These are phyloP conservation scores for Aureobasidium pullulans DNA, from an alignment of 2,329 filamentous ascomycete genomes.

Conservation along the genomic window DNA sequence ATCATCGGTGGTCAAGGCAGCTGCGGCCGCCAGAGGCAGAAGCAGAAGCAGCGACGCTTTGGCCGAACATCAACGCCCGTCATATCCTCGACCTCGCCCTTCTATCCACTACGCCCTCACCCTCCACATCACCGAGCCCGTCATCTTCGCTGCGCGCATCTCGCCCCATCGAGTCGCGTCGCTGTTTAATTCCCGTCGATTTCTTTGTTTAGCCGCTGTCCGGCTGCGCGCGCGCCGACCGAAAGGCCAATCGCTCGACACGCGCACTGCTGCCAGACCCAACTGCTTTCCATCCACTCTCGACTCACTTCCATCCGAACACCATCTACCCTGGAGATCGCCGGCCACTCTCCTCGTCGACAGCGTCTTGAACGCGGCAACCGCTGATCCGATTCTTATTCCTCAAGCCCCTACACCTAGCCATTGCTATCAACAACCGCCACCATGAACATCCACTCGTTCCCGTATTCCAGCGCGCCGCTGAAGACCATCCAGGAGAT, in stretches of 20 bases:
- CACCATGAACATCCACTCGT: constrained; percentile 89
- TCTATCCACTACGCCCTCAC: neutral
- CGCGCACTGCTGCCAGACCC: constrained; percentile 7
- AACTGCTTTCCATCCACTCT: neutral
- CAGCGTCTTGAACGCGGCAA: constrained; percentile 1
- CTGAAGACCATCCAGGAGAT: constrained; percentile 98
- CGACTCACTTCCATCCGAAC: neutral
- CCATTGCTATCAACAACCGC: constrained; percentile 24
- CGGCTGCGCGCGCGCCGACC: constrained; percentile 11
- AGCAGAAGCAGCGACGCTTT: neutral
- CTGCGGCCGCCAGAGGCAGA: neutral
- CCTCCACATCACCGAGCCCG: neutral
- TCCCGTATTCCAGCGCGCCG: constrained; percentile 86
- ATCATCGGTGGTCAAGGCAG: neutral
- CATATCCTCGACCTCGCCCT: constrained; percentile 7
- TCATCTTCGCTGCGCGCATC: constrained; percentile 1
- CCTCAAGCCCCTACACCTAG: neutral
- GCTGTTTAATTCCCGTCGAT: neutral
- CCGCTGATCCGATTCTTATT: constrained; percentile 3
- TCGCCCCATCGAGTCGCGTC: neutral
- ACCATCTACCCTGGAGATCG: neutral
- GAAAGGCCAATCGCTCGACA: constrained; percentile 12
- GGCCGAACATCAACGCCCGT: constrained; percentile 6
- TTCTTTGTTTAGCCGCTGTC: constrained; percentile 3
- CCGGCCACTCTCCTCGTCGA: neutral